phyloP scores from a whole-genome alignment of 352 stramenopile genomes.

The Phytophthora pluvialis region DNA sequence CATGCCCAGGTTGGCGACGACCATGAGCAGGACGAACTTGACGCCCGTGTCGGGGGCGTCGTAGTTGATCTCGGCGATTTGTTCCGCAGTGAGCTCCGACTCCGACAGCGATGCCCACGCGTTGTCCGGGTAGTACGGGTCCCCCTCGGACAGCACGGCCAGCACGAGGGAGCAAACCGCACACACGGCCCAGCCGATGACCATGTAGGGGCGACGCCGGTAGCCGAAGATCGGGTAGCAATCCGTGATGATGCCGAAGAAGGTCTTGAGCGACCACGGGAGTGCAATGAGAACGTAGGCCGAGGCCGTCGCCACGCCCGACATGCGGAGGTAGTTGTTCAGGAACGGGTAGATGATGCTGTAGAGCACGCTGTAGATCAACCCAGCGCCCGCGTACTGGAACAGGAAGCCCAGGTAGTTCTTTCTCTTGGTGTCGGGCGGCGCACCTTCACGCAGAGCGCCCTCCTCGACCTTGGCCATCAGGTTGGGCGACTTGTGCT shows the following conservation, averaged over 20 bases:
- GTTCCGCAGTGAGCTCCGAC: slow-evolving; percentile 41
- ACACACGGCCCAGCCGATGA: slow-evolving; percentile 66
- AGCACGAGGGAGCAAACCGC: slow-evolving; percentile 46
- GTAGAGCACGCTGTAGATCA: slow-evolving; percentile 57
- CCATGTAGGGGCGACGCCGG: slow-evolving; percentile 84
- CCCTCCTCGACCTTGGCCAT: slow-evolving; percentile 43
- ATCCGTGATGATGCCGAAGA: slow-evolving; percentile 85
- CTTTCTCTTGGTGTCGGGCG: slow-evolving; percentile 41
- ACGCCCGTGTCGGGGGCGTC: slow-evolving; percentile 47
- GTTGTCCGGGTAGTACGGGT: slow-evolving; percentile 65
- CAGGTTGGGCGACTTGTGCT: slow-evolving; percentile 38
- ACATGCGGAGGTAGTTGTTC: slow-evolving; percentile 62
- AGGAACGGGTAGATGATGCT: slow-evolving; percentile 58
- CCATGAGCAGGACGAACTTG: slow-evolving; percentile 65
- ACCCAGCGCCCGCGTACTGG: slow-evolving; percentile 55
- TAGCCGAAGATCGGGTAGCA: slow-evolving; percentile 88
- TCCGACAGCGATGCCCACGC: slow-evolving; percentile 36
- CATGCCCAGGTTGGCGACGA: slow-evolving; percentile 61
- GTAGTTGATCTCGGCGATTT: slow-evolving; percentile 54
- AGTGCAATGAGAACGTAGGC: slow-evolving; percentile 60
- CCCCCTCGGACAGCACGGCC: slow-evolving; percentile 40
- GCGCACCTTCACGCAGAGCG: slow-evolving; percentile 46
- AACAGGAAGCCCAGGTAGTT: slow-evolving; percentile 50
- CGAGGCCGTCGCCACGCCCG: slow-evolving; percentile 45
- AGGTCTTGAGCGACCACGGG: slow-evolving; percentile 83